Evolutionary conservation across 495 filamentous ascomycete species (phyloP).

Genomic region (Tetracladium setigerum): DNA sequence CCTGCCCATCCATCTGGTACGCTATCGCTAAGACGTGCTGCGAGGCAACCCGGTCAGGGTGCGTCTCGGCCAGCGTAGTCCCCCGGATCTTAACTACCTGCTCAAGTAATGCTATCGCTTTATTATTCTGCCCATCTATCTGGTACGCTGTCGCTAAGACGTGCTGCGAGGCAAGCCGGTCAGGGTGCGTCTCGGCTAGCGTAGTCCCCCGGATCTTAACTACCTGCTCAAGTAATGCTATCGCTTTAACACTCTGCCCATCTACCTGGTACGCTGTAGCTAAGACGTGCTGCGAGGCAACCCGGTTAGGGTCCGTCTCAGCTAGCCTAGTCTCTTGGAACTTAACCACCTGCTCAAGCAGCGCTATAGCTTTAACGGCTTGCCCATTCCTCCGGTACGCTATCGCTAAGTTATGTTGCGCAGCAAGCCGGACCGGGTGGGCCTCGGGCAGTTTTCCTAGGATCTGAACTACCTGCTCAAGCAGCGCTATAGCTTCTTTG

Average conservation of each 20-base stretch:
- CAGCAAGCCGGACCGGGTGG: conserved; percentile 8
- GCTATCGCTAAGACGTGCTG: conserved; percentile 26
- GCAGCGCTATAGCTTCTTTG: conserved; percentile 8
- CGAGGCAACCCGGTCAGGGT: conserved; percentile 24
- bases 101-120: conserved; percentile 19
- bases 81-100: conserved; percentile 23
- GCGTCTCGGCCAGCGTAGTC: too few species aligned
- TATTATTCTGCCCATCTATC: conserved; percentile 20
- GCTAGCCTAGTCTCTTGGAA: conserved; percentile 19
- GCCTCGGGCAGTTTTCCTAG: conserved; percentile 2
- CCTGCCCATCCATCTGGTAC: conserved; percentile 22
- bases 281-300: conserved; percentile 22
- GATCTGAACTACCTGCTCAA: conserved; percentile 17
- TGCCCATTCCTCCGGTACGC: conserved; percentile 4
- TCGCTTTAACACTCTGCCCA: conserved; percentile 24
- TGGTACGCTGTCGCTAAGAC: conserved; percentile 23
- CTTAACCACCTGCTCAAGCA: conserved; percentile 26
- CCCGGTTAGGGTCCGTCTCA: conserved; percentile 24
- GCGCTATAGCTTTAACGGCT: conserved; percentile 7
- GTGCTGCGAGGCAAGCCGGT: conserved; percentile 27
- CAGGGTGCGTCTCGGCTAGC: conserved; percentile 13
- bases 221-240: conserved; percentile 30
- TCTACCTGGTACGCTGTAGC: conserved; percentile 9
- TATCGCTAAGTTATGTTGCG: conserved; percentile 15
- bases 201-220: conserved; percentile 20